Percentiles rank a stretch among this genome's conserved stretches.
Conservation (phyloP, 2,329 filamentous ascomycete species). For the Aspergillus calidoustus region DNA sequence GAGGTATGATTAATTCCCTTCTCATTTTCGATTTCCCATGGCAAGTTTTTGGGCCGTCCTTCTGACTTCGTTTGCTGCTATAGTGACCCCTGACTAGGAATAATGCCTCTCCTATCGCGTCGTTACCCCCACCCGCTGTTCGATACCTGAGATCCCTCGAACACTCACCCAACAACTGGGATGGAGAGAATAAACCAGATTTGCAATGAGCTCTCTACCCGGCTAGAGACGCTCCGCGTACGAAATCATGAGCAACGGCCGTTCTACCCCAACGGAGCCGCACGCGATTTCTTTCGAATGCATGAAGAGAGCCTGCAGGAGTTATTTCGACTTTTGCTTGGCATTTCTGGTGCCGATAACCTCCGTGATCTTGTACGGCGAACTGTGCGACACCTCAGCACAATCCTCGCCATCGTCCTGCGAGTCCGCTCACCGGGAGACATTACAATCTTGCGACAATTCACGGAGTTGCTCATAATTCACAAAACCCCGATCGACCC, state of each 20-base stretch:
- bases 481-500: background rate
- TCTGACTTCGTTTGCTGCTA: background rate
- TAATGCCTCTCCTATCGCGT: background rate
- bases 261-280: slow-evolving; percentile 27
- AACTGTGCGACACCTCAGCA: slow-evolving; percentile 29
- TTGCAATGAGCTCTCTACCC: slow-evolving; percentile 16
- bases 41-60: background rate
- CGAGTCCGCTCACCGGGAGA: slow-evolving; percentile 33
- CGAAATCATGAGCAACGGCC: slow-evolving; percentile 17
- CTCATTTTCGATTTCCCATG: background rate
- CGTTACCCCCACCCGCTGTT: background rate
- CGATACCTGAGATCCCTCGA: background rate
- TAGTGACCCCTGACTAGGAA: background rate
- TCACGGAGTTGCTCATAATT: slow-evolving; percentile 9
- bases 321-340: slow-evolving; percentile 8
- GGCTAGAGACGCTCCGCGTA: slow-evolving; percentile 11
- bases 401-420: slow-evolving; percentile 38
- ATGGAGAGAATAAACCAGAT: slow-evolving; percentile 18
- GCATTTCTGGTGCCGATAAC: background rate
- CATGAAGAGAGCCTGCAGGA: slow-evolving; percentile 13
- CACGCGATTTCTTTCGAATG: slow-evolving; percentile 21
- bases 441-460: slow-evolving; percentile 24
- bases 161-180: background rate
- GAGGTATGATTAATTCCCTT: background rate
- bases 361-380: background rate